Conservation (phyloP, 345 rosid genomes). For the Citrus sinensis region DVS_A1.0 CM039169.1:1420001-1420500, state of each 20-base stretch:
- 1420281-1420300: not conserved
- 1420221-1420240: not conserved
- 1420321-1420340: not conserved
- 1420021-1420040: conserved; percentile 21
- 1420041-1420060: conserved; percentile 59
- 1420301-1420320: not conserved
- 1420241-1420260: not conserved
- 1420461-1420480: too few relatives aligned
- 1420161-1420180: not conserved
- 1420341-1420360: not conserved
- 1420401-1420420: not conserved
- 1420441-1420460: not conserved
- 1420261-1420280: not conserved
- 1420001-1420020: not conserved
- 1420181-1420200: not conserved
- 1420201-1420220: not conserved
- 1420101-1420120: conserved; percentile 97
- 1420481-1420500: too few relatives aligned
- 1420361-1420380: not conserved
- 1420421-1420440: not conserved
- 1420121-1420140: conserved; percentile 82
- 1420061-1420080: conserved; percentile 67
- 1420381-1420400: not conserved
- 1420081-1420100: conserved; percentile 80
- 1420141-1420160: conserved; percentile 44